Evolutionary conservation across 345 rosid genomes (phyloP).

Genomic region (Rhodamnia argentea): DNA sequence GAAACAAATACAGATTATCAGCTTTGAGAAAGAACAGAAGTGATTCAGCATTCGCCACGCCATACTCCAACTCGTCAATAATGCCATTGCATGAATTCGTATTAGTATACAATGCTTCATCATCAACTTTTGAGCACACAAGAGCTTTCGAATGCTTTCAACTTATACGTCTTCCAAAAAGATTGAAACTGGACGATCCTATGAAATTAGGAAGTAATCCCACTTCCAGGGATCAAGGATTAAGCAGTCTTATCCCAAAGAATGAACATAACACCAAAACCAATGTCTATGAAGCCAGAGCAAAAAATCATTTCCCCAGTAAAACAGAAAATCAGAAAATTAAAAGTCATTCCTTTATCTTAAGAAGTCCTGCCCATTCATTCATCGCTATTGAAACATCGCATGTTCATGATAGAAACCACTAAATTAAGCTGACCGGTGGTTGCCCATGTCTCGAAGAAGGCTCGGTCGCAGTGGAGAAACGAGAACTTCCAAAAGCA

Average conservation of each 20-base stretch:
- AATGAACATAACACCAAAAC: neutral
- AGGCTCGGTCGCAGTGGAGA: constrained; percentile 49
- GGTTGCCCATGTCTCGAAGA: constrained; percentile 30
- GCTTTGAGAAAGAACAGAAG: neutral
- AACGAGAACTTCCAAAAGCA: constrained; percentile 16
- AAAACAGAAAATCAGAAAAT: neutral
- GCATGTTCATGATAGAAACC: neutral
- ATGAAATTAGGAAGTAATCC: neutral
- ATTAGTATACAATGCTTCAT: neutral
- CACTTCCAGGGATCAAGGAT: neutral
- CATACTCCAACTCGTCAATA: neutral
- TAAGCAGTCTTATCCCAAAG: neutral
- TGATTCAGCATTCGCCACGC: neutral
- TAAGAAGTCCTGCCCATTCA: neutral
- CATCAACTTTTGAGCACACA: neutral
- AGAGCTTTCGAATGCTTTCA: neutral
- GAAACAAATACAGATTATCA: neutral
- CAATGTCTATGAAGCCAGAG: neutral
- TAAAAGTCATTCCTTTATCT: neutral
- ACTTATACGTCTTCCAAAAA: neutral
- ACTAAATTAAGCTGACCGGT: constrained; percentile 24
- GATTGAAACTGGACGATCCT: neutral
- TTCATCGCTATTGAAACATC: neutral
- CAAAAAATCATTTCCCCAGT: neutral
- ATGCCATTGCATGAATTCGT: neutral